Conservation (phyloP, 768 basidiomycete genomes). For the Amanita exitialis region DNA sequence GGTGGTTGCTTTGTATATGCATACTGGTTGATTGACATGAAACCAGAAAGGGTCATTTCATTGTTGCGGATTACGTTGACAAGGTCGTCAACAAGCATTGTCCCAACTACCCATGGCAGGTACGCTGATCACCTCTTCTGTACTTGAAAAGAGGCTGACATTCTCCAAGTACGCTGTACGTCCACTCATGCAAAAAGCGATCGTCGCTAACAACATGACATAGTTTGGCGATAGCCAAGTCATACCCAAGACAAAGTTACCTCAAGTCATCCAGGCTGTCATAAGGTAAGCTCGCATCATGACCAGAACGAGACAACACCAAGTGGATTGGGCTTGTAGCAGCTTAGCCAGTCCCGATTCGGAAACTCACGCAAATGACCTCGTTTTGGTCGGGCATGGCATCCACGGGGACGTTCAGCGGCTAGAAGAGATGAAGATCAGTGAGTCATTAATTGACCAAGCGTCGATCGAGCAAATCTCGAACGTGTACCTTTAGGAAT, state of each 20-base stretch:
- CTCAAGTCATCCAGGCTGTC: constrained; percentile 61
- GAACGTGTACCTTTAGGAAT: constrained; percentile 35
- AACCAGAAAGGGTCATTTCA: constrained; percentile 59
- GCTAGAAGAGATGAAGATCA: constrained; percentile 73
- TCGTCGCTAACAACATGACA: constrained; percentile 8
- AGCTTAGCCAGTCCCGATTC: constrained; percentile 71
- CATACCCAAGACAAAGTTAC: constrained; percentile 54
- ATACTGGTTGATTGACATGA: constrained; percentile 6
- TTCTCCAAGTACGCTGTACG: constrained; percentile 53
- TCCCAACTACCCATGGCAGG: constrained; percentile 67
- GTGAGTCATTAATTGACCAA: constrained; percentile 28
- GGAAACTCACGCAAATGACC: constrained; percentile 56
- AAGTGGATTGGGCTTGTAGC: constrained; percentile 23
- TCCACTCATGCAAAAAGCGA: constrained; percentile 4
- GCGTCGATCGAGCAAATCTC: not conserved
- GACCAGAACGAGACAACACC: not conserved
- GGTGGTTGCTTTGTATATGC: constrained; percentile 9
- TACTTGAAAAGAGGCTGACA: not conserved
- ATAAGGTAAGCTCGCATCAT: constrained; percentile 42
- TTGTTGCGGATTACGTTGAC: constrained; percentile 61
- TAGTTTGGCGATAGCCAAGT: constrained; percentile 78
- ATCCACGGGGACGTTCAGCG: constrained; percentile 44
- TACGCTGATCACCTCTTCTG: constrained; percentile 25
- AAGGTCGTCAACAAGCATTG: constrained; percentile 51
- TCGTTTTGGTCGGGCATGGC: constrained; percentile 64